phyloP scores from a whole-genome alignment of 305 asterid genomes.

The Solanum aculeatissimum region DNA sequence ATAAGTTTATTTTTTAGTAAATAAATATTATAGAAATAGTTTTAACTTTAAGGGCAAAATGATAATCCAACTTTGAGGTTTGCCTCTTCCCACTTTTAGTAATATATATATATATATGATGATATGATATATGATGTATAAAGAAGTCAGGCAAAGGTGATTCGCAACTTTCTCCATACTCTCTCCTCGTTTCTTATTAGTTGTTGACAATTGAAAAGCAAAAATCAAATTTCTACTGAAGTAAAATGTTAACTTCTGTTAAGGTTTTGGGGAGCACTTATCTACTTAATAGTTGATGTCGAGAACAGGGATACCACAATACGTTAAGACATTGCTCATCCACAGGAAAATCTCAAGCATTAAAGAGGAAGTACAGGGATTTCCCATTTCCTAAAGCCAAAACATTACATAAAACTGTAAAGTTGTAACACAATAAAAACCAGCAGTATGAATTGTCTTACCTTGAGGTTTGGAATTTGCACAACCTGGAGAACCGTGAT shows the following conservation, averaged over 20 bases:
- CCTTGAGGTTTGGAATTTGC: constrained; percentile 95
- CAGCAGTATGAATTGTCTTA: constrained; percentile 11
- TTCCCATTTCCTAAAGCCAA: not conserved
- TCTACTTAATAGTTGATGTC: not conserved
- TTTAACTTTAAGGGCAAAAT: too few relatives aligned
- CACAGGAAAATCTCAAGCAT: not conserved
- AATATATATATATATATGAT: too few relatives aligned
- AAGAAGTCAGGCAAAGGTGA: not conserved
- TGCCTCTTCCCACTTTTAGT: too few relatives aligned
- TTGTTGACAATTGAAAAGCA: not conserved
- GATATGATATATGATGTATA: too few relatives aligned
- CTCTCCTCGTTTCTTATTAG: not conserved
- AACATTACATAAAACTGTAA: not conserved
- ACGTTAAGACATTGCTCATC: not conserved
- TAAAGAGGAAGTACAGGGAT: not conserved
- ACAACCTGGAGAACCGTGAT: constrained; percentile 86
- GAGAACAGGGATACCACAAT: not conserved
- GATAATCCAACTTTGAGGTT: too few relatives aligned
- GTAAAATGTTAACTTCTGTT: not conserved
- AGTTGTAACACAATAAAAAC: not conserved
- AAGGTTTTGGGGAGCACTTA: not conserved
- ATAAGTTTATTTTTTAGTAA: too few relatives aligned
- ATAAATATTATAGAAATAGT: too few relatives aligned
- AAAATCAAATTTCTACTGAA: not conserved
- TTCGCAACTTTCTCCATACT: not conserved